Evolutionary conservation across 352 stramenopile genomes (phyloP).

Genomic region (Phytophthora podocarpi): DNA sequence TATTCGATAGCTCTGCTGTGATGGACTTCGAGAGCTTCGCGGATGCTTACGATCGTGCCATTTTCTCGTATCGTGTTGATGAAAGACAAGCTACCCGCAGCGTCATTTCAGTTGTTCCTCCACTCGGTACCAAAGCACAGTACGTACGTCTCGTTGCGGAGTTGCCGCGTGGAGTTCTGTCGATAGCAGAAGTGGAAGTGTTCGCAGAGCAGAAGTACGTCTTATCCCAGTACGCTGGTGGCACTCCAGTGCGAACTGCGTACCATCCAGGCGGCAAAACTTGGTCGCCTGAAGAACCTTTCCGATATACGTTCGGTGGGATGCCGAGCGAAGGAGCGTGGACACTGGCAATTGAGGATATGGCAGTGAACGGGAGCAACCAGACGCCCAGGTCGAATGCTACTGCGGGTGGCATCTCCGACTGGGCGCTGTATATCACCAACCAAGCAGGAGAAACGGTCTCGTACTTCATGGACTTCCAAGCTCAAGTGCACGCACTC

Average conservation of each 20-base stretch:
- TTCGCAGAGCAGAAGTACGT: conserved; percentile 59
- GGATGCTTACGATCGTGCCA: conserved; percentile 48
- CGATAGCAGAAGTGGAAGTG: conserved; percentile 78
- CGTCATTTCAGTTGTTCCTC: conserved; percentile 54
- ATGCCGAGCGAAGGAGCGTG: conserved; percentile 61
- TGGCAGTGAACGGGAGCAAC: conserved; percentile 11
- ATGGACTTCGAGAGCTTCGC: conserved; percentile 68
- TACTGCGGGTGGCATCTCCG: conserved; percentile 63
- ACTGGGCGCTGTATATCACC: conserved; percentile 74
- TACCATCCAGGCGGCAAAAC: conserved; percentile 50
- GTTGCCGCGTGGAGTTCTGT: conserved; percentile 44
- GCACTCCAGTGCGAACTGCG: conserved; percentile 51
- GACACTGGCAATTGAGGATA: conserved; percentile 63
- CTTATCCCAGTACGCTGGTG: conserved; percentile 63
- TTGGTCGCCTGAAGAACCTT: conserved; percentile 74
- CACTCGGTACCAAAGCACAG: conserved; percentile 49
- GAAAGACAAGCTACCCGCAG: conserved; percentile 22
- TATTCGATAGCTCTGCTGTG: conserved; percentile 64
- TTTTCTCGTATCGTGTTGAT: conserved; percentile 54
- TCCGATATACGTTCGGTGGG: conserved; percentile 51
- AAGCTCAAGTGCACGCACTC: conserved; percentile 60
- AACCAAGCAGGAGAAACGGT: conserved; percentile 58
- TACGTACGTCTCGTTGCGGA: conserved; percentile 69
- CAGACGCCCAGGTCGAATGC: conserved; percentile 15
- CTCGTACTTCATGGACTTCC: conserved; percentile 74